Evolutionary conservation across 2,329 filamentous ascomycete species (phyloP).

Genomic region (Colletotrichum sp.): DNA sequence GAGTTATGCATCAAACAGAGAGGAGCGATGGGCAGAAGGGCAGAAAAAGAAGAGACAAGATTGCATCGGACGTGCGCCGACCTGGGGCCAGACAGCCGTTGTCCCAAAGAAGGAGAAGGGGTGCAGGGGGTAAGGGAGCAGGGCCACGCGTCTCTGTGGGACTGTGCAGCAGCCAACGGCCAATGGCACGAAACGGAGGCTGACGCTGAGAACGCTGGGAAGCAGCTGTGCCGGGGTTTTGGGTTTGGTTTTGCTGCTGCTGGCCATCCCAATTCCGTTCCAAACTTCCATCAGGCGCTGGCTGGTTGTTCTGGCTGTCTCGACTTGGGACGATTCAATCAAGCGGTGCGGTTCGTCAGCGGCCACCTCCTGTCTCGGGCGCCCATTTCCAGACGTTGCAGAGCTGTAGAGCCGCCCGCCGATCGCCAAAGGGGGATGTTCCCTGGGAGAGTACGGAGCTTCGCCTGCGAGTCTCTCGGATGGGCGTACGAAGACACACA

Average conservation of each 20-base stretch:
- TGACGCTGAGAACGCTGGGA: neutral
- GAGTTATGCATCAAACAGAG: neutral
- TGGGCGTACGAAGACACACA: neutral
- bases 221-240: neutral
- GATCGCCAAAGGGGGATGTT: neutral
- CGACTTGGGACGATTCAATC: neutral
- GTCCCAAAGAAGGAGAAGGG: neutral
- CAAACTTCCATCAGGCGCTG: neutral
- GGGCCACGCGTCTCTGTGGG: constrained; percentile 18
- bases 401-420: neutral
- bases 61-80: neutral
- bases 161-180: neutral
- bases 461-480: neutral
- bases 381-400: neutral
- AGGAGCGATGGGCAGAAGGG: neutral
- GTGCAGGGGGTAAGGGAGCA: neutral
- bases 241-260: neutral
- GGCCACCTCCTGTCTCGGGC: neutral
- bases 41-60: neutral
- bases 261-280: neutral
- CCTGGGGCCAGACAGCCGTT: neutral
- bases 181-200: neutral
- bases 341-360: neutral
- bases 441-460: neutral
- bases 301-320: neutral